Evolutionary conservation across 352 stramenopile genomes (phyloP), one percentile per base, ranked within the genome.

Genomic region (Peronospora farinosa): DNA sequence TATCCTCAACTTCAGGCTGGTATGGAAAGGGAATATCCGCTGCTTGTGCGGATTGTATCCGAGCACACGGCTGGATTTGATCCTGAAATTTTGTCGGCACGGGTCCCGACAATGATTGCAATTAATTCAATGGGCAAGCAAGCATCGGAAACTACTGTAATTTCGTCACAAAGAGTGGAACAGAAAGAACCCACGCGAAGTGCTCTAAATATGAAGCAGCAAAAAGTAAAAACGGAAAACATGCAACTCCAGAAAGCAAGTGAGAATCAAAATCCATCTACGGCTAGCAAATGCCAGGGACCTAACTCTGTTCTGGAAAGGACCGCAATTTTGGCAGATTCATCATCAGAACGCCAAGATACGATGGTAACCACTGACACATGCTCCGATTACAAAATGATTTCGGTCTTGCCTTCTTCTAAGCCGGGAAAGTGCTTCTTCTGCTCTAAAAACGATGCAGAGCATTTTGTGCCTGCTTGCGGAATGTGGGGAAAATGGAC

Each of bases 401-500:
- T 88, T 16, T 92, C 81, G 2, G 73, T 90, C 0, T 57, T 92
- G 35, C 81, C 78, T 16, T 92, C 78, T 16, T 89, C 89, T 51
- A 88, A 81, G 35, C 64, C 72, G 1, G 78, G 77, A 12, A 92
- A 92, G 41, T 92, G 81, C 41, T 92, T 92, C 47, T 92, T 92
- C 49, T 92, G 81, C 54, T 84, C 74, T 23, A 89, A 92, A 47
- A 89, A 88, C 23, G 78, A 84, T 7, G 76, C 79, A 0, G 77
- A 88, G 42, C 81, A 92, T 27, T 83, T 88, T 37, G 81, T 92
- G 0, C 81, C 81, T 13, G 73, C 77, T 11, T 90, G 81, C 17
- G 77, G 77, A 2, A 84, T 90, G 70, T 92, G 78, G 78, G 78
- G 78, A 15, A 90, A 90, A 46, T 92, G 78, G 78, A 86, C 81